These are phyloP conservation scores for Aspergillus bombycis DNA, from an alignment of 2,329 filamentous ascomycete species.

Conservation along the genomic window DNA sequence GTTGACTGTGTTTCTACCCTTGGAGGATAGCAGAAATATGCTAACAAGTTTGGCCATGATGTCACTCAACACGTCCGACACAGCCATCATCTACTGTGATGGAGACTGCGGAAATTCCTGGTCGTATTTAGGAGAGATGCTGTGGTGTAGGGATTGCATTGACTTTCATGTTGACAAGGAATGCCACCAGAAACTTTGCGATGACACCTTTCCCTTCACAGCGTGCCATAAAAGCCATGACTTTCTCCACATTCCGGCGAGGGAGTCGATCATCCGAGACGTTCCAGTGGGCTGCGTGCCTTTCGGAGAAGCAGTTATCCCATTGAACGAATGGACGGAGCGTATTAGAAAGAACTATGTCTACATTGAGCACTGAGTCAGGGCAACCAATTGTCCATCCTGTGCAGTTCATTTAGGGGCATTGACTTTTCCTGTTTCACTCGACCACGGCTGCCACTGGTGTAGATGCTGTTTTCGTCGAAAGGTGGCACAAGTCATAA, in stretches of 20 bases:
- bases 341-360: constrained; percentile 23
- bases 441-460: background rate
- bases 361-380: background rate
- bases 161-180: constrained; percentile 27
- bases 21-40: constrained; percentile 25
- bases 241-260: constrained; percentile 28
- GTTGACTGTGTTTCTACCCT: constrained; percentile 23
- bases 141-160: constrained; percentile 33
- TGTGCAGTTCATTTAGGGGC: background rate
- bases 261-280: constrained; percentile 21
- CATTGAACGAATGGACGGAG: constrained; percentile 27
- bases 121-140: constrained; percentile 27
- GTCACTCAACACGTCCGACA: constrained; percentile 7
- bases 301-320: constrained; percentile 24
- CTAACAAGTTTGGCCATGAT: constrained; percentile 21
- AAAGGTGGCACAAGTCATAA: background rate
- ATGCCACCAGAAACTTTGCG: constrained; percentile 24
- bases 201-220: constrained; percentile 28
- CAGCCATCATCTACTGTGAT: constrained; percentile 17
- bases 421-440: background rate
- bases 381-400: background rate
- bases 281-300: constrained; percentile 26
- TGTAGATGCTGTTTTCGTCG: background rate
- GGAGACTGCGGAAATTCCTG: constrained; percentile 16
- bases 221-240: constrained; percentile 28